Evolutionary conservation across 1,284 basidiomycete genomes (phyloP).

Genomic region (Vanrija humicola): DNA sequence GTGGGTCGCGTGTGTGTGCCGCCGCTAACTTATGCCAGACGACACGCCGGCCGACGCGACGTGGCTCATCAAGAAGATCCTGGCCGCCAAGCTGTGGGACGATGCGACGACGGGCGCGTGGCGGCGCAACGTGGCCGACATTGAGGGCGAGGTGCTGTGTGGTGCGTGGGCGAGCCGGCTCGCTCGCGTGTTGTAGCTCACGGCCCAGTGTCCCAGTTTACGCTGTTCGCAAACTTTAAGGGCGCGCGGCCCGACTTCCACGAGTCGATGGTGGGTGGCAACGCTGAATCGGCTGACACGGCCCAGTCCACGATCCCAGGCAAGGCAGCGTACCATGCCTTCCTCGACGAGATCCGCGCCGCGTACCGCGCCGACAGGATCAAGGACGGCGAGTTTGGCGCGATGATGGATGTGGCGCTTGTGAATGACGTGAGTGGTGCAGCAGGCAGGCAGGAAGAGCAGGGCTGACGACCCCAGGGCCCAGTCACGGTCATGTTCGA

Average conservation of each 20-base stretch:
- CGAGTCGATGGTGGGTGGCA: slow-evolving; percentile 74
- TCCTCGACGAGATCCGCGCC: slow-evolving; percentile 63
- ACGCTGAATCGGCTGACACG: too few species aligned
- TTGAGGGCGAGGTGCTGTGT: slow-evolving; percentile 79
- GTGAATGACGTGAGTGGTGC: slow-evolving; percentile 67
- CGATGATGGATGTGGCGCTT: slow-evolving; percentile 85
- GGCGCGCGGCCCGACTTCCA: slow-evolving; percentile 83
- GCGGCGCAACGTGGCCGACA: slow-evolving; percentile 76
- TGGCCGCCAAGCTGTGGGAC: slow-evolving; percentile 68
- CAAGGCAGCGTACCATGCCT: slow-evolving; percentile 65
- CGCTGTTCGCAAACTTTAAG: slow-evolving; percentile 82
- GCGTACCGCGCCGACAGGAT: slow-evolving; percentile 69
- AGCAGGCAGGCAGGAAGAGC: not conserved
- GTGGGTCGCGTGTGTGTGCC: not conserved
- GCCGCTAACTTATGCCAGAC: slow-evolving; percentile 52
- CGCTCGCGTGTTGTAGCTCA: not conserved
- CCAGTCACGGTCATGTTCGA: slow-evolving; percentile 79
- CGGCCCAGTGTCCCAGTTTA: slow-evolving; percentile 71
- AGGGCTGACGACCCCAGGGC: slow-evolving; percentile 54
- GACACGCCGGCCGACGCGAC: slow-evolving; percentile 70
- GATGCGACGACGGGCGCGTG: slow-evolving; percentile 55
- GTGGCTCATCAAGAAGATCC: slow-evolving; percentile 70
- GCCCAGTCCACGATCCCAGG: slow-evolving; percentile 63
- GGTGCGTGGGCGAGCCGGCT: slow-evolving; percentile 42
- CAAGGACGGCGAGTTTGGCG: slow-evolving; percentile 82